Base-by-base conservation (phyloP, 768 basidiomycete genomes). In the Boletus sp. region DNA sequence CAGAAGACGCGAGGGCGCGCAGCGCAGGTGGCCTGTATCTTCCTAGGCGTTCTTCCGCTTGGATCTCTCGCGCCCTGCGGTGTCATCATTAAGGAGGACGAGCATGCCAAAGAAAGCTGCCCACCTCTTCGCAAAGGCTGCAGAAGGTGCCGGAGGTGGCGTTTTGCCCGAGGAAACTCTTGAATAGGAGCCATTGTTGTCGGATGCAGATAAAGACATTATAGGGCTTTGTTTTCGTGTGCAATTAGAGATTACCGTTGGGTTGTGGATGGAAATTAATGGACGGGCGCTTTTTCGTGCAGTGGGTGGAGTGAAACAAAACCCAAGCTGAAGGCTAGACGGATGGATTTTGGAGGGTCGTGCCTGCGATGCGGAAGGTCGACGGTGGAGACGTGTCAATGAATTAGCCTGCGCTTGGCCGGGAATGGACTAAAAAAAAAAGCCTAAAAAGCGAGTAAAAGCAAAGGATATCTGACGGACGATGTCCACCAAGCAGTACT, bases 161-260 rank as follows among this genome's bases (percentile, higher is more conserved):
- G 90, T 93, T 75, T 93, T 93, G 58, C 91, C 91, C 67, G 89
- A 87, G 60, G 88, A 79, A 70, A 81, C 83, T 79, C 88, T 85
- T 64, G 86, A 81, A 82, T 87, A 90, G 76, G 88, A 80, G 77
- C 79, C 79, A 77, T 81, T 83, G 80, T 82, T 87, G 83, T 90
- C 88, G 71, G 81, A 79, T 72, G 88, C 83, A 72, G 90, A 90
- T 82, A 92, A 84, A 79, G 90, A 91, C 90, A 93, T 93, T 88
- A 87, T 87, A 88, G 75, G 74, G 69, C 71, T 77, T 77, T 64
- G 61, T 68, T 72, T 69, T 72, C 58, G 70, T 70, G 79, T 74
- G 75, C 73, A 83, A 90, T 90, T 91, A 91, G 79, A 81, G 82
- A 92, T 91, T 91, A 91, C 66, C 64, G 70, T 71, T 70, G 53